A percentile compares a stretch with the other conserved stretches of the same genome.
phyloP scores from a whole-genome alignment of 2,329 filamentous ascomycete species.

The Colletotrichum endophyticum region DNA sequence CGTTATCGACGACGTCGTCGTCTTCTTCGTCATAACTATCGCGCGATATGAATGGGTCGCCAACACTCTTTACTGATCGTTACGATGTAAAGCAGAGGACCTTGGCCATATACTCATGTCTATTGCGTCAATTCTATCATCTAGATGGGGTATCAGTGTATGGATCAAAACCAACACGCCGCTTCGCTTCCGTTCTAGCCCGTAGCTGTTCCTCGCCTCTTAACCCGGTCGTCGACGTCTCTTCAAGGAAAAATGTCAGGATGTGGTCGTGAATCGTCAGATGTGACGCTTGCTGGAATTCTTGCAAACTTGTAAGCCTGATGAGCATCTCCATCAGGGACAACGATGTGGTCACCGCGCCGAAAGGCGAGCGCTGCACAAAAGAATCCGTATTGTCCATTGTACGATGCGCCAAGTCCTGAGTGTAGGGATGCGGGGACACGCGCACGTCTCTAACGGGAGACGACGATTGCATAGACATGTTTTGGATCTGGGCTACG shows the following conservation, averaged over 20 bases:
- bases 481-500: constrained; percentile 43
- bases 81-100: neutral
- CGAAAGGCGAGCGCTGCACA: constrained; percentile 52
- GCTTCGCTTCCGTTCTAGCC: constrained; percentile 50
- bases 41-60: neutral
- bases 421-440: neutral
- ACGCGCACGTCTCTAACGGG: neutral
- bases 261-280: constrained; percentile 90
- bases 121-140: neutral
- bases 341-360: constrained; percentile 58
- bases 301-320: constrained; percentile 84
- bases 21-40: neutral
- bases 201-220: constrained; percentile 49
- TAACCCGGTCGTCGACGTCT: constrained; percentile 58
- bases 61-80: neutral
- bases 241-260: constrained; percentile 82
- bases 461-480: constrained; percentile 36
- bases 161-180: constrained; percentile 60
- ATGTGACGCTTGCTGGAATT: constrained; percentile 89
- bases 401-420: constrained; percentile 12
- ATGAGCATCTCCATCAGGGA: constrained; percentile 90
- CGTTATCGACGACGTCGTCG: neutral
- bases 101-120: neutral
- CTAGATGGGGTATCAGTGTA: constrained; percentile 48
- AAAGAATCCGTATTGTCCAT: constrained; percentile 30